Conservation (phyloP, 305 asterid genomes). For the Fraxinus latifolia region DNA sequence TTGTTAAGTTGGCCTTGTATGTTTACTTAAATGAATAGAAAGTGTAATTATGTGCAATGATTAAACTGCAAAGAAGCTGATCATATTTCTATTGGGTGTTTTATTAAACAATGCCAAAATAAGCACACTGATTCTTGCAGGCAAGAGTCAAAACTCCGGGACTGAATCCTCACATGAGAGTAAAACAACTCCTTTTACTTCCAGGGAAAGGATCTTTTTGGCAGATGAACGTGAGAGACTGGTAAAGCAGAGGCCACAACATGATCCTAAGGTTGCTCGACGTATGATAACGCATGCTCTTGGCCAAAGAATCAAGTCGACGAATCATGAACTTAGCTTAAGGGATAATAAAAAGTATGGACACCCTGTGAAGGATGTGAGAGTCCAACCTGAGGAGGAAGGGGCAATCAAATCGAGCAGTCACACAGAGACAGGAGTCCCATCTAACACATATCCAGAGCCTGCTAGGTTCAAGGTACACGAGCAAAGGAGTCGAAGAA, state of each 20-base stretch:
- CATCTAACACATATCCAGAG: slow-evolving; percentile 24
- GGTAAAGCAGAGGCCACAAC: slow-evolving; percentile 62
- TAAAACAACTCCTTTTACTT: slow-evolving; percentile 65
- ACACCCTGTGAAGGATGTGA: slow-evolving; percentile 27
- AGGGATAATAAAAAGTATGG: slow-evolving; percentile 27
- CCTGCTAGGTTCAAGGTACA: slow-evolving; percentile 28
- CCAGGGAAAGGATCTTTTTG: slow-evolving; percentile 66
- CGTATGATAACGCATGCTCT: slow-evolving; percentile 94
- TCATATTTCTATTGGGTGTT: background rate
- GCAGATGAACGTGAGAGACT: slow-evolving; percentile 36
- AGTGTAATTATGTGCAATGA: background rate
- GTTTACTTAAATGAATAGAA: background rate
- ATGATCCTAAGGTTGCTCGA: slow-evolving; percentile 72
- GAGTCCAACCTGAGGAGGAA: slow-evolving; percentile 29
- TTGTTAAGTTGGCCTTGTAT: background rate
- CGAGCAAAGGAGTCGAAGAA: slow-evolving; percentile 24
- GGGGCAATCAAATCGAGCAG: slow-evolving; percentile 17
- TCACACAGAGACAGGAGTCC: slow-evolving; percentile 21
- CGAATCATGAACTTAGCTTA: slow-evolving; percentile 29
- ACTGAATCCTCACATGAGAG: slow-evolving; percentile 60
- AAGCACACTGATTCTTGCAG: slow-evolving; percentile 29
- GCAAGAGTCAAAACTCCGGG: slow-evolving; percentile 25
- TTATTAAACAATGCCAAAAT: background rate
- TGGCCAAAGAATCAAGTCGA: slow-evolving; percentile 55
- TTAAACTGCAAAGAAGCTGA: background rate